phyloP scores from a whole-genome alignment of 768 basidiomycete genomes.

The Solioccasus polychromus region DNA sequence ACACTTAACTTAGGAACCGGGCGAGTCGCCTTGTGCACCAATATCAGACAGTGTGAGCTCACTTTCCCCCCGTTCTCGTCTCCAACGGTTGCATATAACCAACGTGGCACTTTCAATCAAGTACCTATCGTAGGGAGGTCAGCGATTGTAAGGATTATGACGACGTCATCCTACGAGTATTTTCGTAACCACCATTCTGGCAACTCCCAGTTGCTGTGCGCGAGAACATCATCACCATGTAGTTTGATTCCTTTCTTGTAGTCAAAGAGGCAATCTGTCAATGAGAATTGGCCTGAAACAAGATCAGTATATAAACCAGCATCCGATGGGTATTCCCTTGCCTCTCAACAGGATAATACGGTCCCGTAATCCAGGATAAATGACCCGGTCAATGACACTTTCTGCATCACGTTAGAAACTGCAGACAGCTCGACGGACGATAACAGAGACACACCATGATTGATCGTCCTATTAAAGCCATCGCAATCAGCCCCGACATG shows the following conservation, averaged over 20 bases:
- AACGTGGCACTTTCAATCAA: constrained; percentile 74
- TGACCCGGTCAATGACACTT: constrained; percentile 85
- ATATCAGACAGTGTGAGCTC: constrained; percentile 63
- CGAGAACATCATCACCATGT: constrained; percentile 91
- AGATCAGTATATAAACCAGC: constrained; percentile 5
- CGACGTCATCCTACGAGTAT: constrained; percentile 49
- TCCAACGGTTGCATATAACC: constrained; percentile 81
- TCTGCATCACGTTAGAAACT: constrained; percentile 44
- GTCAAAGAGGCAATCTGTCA: constrained; percentile 77
- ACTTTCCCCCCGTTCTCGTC: constrained; percentile 74
- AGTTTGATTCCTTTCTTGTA: constrained; percentile 67
- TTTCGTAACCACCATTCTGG: constrained; percentile 78
- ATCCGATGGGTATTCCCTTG: constrained; percentile 18
- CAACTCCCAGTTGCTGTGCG: constrained; percentile 88
- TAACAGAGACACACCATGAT: constrained; percentile 63
- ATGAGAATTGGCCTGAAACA: constrained; percentile 64
- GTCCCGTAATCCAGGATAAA: constrained; percentile 88
- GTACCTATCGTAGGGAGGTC: constrained; percentile 47
- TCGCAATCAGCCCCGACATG: neutral
- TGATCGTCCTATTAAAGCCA: constrained; percentile 57
- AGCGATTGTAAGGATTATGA: neutral
- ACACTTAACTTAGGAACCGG: constrained; percentile 15
- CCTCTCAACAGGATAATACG: constrained; percentile 87
- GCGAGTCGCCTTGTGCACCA: constrained; percentile 34
- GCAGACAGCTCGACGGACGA: neutral